Conservation (phyloP, 2,329 filamentous ascomycete species). For the Pseudogymnoascus sp. region DNA sequence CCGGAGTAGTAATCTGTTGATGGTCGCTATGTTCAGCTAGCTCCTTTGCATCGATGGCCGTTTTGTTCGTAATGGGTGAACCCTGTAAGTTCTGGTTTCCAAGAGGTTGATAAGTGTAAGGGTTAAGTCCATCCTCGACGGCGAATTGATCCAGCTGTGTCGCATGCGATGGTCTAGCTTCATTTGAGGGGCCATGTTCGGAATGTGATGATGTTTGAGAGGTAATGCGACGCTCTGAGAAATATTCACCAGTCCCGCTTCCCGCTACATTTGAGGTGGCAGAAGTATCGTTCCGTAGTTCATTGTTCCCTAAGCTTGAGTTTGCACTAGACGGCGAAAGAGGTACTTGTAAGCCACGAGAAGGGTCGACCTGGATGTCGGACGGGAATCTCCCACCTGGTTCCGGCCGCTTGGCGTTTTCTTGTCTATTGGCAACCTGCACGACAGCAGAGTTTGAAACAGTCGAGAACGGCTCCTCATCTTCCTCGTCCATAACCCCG, state of each 20-base stretch:
- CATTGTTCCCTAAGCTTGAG: slow-evolving; percentile 47
- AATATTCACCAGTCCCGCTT: slow-evolving; percentile 21
- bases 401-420: slow-evolving; percentile 61
- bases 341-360: slow-evolving; percentile 72
- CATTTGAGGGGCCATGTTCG: slow-evolving; percentile 40
- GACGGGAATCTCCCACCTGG: slow-evolving; percentile 96
- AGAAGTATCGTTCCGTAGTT: slow-evolving; percentile 43
- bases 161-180: slow-evolving; percentile 41
- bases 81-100: not conserved
- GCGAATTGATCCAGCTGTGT: slow-evolving; percentile 44
- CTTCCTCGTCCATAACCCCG: slow-evolving; percentile 67
- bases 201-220: slow-evolving; percentile 16
- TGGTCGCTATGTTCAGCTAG: not conserved
- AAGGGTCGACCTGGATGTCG: slow-evolving; percentile 74
- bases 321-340: slow-evolving; percentile 76
- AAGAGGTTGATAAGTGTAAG: slow-evolving; percentile 38
- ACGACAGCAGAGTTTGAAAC: slow-evolving; percentile 49
- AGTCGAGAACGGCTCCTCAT: slow-evolving; percentile 55
- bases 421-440: slow-evolving; percentile 42
- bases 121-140: slow-evolving; percentile 49
- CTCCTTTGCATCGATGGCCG: not conserved
- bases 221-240: slow-evolving; percentile 15
- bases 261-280: slow-evolving; percentile 37
- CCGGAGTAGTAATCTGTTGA: not conserved
- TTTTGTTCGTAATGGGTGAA: not conserved